Evolutionary conservation across 2,329 filamentous ascomycete species (phyloP).

Genomic region (Beauveria sp.): DNA sequence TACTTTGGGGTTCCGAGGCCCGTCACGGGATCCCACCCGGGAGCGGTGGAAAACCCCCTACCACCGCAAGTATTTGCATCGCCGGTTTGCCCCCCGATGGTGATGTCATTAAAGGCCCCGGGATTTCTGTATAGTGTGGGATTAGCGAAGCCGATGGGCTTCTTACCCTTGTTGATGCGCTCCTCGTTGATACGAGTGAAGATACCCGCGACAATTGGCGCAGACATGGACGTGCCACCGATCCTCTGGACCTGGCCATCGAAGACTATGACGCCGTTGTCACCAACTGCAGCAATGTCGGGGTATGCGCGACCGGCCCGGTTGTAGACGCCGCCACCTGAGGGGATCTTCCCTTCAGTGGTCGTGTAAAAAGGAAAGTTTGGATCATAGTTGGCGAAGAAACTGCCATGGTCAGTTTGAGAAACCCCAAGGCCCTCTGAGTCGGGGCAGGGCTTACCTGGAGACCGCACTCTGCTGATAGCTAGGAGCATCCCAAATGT

Average conservation of each 20-base stretch:
- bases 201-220: conserved; percentile 15
- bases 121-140: conserved; percentile 9
- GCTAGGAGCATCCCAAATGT: conserved; percentile 36
- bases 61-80: neutral
- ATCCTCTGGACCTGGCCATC: conserved; percentile 16
- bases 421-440: neutral
- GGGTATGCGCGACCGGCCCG: conserved; percentile 34
- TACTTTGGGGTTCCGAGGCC: neutral
- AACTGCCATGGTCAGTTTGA: conserved; percentile 1
- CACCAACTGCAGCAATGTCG: conserved; percentile 34
- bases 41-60: neutral
- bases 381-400: conserved; percentile 29
- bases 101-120: conserved; percentile 8
- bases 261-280: conserved; percentile 35
- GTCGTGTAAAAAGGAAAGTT: conserved; percentile 23
- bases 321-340: conserved; percentile 23
- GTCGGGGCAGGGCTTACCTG: neutral
- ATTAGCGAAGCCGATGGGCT: conserved; percentile 26
- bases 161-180: conserved; percentile 23
- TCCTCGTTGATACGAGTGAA: conserved; percentile 16
- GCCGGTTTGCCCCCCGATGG: neutral
- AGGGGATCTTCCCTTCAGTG: conserved; percentile 29
- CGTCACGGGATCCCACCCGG: neutral
- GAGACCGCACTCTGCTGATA: conserved; percentile 37
- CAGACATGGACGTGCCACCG: conserved; percentile 13